phyloP scores from a whole-genome alignment of 305 asterid genomes.

The Euphrasia arctica region DNA sequence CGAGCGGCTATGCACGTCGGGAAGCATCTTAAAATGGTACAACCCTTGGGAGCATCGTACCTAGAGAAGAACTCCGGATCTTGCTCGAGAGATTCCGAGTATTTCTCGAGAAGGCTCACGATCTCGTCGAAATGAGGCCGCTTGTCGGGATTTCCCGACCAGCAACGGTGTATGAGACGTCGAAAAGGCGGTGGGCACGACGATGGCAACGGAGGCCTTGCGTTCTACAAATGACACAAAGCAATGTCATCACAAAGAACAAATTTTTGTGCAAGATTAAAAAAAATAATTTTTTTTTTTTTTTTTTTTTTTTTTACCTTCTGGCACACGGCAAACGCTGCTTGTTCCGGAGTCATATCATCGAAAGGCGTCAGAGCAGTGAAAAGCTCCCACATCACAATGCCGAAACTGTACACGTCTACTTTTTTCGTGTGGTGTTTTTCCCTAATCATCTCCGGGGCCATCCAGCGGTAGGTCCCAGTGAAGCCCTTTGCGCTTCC shows the following conservation, averaged over 20 bases:
- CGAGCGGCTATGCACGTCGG: conserved; percentile 45
- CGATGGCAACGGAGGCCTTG: conserved; percentile 85
- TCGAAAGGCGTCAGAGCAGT: conserved; percentile 94
- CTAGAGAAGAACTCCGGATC: conserved; percentile 68
- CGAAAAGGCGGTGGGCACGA: conserved; percentile 68
- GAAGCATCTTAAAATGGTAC: conserved; percentile 44
- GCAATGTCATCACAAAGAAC: not conserved
- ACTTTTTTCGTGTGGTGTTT: conserved; percentile 90
- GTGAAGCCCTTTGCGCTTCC: conserved; percentile 94
- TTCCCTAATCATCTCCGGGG: conserved; percentile 94
- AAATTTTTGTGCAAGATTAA: not conserved
- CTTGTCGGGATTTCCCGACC: conserved; percentile 84
- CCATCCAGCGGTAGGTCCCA: conserved; percentile 98
- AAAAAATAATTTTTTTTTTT: too few relatives aligned
- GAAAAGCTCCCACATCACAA: conserved; percentile 90
- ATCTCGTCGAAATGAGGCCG: conserved; percentile 85
- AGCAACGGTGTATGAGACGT: conserved; percentile 70
- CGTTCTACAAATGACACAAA: conserved; percentile 50
- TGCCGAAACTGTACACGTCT: conserved; percentile 87
- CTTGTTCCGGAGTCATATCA: conserved; percentile 95
- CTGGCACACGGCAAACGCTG: conserved; percentile 98
- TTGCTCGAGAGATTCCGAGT: conserved; percentile 50
- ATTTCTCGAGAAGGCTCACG: conserved; percentile 58
- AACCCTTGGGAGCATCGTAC: conserved; percentile 38
- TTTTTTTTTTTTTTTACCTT: conserved; percentile 68